phyloP scores from a whole-genome alignment of 768 basidiomycete species.

The Leucosporidium scottii region DNA sequence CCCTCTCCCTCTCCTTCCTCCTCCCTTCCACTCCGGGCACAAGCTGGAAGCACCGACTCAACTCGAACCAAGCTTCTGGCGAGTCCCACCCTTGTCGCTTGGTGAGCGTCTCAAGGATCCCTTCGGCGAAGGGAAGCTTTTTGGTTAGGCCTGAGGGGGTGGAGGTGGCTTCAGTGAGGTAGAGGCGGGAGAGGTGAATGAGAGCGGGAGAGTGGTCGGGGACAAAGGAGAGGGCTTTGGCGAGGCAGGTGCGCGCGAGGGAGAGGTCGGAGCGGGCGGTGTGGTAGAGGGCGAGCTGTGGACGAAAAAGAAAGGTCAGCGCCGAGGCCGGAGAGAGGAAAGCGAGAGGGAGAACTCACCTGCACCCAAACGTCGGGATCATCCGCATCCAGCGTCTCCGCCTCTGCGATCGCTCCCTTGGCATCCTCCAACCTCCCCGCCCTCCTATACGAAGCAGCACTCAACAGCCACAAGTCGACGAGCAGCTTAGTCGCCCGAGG shows the following conservation, averaged over 20 bases:
- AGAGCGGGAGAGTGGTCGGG: constrained; percentile 69
- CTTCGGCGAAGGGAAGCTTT: constrained; percentile 56
- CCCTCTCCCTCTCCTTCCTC: constrained; percentile 57
- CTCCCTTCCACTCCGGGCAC: constrained; percentile 64
- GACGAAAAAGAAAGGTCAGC: neutral
- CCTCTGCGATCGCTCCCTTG: constrained; percentile 85
- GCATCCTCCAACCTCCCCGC: constrained; percentile 84
- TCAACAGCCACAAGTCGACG: constrained; percentile 86
- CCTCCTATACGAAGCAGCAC: constrained; percentile 85
- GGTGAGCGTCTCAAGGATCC: constrained; percentile 67
- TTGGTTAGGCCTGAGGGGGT: neutral
- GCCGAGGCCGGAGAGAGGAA: neutral
- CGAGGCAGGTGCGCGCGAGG: constrained; percentile 66
- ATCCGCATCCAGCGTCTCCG: constrained; percentile 75
- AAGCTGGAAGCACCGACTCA: constrained; percentile 56
- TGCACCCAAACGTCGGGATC: constrained; percentile 93
- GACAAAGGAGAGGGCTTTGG: constrained; percentile 82
- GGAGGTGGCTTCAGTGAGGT: constrained; percentile 48
- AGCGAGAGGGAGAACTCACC: constrained; percentile 47
- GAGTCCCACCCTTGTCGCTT: constrained; percentile 73
- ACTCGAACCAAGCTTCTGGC: constrained; percentile 89
- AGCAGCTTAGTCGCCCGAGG: constrained; percentile 59
- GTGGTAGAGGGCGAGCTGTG: constrained; percentile 67
- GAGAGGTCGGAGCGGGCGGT: constrained; percentile 52
- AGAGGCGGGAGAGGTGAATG: constrained; percentile 68